These are phyloP conservation scores for Dalechampia spathulata DNA, from an alignment of 441 rosid species.

Conservation along the genomic window DNA sequence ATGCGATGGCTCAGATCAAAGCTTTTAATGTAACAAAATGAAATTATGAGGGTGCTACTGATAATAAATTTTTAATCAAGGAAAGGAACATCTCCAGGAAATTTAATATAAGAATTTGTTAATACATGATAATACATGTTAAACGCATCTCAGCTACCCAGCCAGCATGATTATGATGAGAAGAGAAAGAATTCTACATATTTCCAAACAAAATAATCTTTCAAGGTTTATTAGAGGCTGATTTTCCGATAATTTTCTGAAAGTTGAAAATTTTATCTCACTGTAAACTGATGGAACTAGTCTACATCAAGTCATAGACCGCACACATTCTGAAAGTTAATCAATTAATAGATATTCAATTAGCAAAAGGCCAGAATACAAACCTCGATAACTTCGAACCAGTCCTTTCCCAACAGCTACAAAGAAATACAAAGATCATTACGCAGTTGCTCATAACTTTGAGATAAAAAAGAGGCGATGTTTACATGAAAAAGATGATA, in stretches of 20 bases:
- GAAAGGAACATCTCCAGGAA: not conserved
- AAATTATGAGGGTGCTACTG: not conserved
- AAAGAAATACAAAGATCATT: conserved; percentile 27
- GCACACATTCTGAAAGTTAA: no score
- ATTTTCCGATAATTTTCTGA: conserved; percentile 9
- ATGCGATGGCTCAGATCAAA: not conserved
- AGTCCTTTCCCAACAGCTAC: conserved; percentile 75
- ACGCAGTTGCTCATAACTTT: conserved; percentile 15
- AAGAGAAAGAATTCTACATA: conserved; percentile 20
- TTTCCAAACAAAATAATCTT: conserved; percentile 13
- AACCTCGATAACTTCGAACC: conserved; percentile 79
- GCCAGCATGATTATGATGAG: conserved; percentile 21
- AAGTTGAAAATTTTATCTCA: conserved; percentile 7
- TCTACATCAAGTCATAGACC: not conserved
- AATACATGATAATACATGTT: not conserved
- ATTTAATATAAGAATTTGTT: not conserved
- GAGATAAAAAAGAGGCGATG: no score
- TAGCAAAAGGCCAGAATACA: conserved; percentile 22
- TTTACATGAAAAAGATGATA: no score
- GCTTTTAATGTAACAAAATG: not conserved
- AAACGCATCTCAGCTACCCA: conserved; percentile 15
- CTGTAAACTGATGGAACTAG: not conserved
- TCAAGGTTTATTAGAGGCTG: conserved; percentile 8
- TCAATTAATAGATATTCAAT: not conserved
- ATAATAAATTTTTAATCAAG: not conserved